A percentile compares a stretch with the other conserved stretches of the same genome.
These are phyloP conservation scores for Boechera stricta DNA, from an alignment of 345 rosid species.

Conservation along the genomic window DNA sequence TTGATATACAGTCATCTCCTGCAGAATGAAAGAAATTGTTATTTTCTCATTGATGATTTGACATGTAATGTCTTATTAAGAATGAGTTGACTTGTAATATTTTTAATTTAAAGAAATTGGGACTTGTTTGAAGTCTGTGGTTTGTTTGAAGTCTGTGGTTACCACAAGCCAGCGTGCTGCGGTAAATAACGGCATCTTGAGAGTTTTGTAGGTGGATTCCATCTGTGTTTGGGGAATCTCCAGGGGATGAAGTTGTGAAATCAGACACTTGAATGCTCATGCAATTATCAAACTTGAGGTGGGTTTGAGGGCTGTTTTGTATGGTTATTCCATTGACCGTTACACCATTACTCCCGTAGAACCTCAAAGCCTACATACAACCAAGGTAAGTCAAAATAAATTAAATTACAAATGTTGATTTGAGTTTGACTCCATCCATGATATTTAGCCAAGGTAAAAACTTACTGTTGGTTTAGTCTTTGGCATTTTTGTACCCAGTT, in stretches of 20 bases:
- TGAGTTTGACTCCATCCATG: slow-evolving; percentile 2
- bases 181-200: slow-evolving; percentile 61
- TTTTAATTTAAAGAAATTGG: not conserved
- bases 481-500: slow-evolving; percentile 57
- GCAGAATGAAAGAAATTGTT: slow-evolving; percentile 33
- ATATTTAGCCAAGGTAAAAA: slow-evolving; percentile 7
- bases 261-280: slow-evolving; percentile 62
- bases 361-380: slow-evolving; percentile 70
- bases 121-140: slow-evolving; percentile 33
- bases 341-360: slow-evolving; percentile 77
- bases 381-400: slow-evolving; percentile 1
- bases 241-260: slow-evolving; percentile 70
- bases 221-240: slow-evolving; percentile 80
- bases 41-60: slow-evolving; percentile 1
- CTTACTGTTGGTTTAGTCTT: slow-evolving; percentile 78
- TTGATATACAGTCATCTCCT: slow-evolving; percentile 94
- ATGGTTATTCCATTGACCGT: slow-evolving; percentile 77
- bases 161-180: slow-evolving; percentile 74
- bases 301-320: slow-evolving; percentile 90
- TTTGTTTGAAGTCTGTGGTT: slow-evolving; percentile 46
- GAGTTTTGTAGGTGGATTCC: slow-evolving; percentile 93
- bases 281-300: slow-evolving; percentile 83
- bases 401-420: not conserved
- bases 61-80: slow-evolving; percentile 21
- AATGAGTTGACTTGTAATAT: slow-evolving; percentile 12